phyloP scores from a whole-genome alignment of 306 rosid species.

The Quercus aquifolioides region DNA sequence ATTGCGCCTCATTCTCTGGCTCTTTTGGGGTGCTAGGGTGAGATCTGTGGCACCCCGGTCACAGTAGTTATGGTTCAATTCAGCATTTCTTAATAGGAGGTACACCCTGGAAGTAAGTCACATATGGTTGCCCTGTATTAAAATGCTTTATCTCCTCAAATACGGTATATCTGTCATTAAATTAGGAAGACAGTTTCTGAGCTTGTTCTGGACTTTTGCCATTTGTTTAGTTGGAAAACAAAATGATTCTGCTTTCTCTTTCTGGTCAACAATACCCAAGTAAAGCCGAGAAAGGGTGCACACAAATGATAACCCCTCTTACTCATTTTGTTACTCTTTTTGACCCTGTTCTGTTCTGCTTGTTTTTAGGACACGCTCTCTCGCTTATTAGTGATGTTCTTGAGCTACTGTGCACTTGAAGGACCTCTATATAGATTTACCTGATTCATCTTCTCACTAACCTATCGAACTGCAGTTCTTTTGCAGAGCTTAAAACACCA shows the following conservation, averaged over 20 bases:
- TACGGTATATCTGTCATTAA: neutral
- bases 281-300: conserved; percentile 22
- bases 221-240: conserved; percentile 14
- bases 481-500: conserved; percentile 2
- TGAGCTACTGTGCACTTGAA: neutral
- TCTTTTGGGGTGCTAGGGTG: too few species aligned
- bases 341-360: conserved; percentile 9
- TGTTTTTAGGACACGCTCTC: neutral
- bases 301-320: conserved; percentile 35
- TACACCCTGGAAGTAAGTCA: too few species aligned
- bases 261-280: conserved; percentile 43
- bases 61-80: too few species aligned
- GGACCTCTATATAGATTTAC: conserved; percentile 2
- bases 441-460: conserved; percentile 12
- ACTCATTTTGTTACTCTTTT: conserved; percentile 16
- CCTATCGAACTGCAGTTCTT: conserved; percentile 6
- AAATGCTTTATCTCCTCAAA: too few species aligned
- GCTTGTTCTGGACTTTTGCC: conserved; percentile 5
- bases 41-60: too few species aligned
- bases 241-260: conserved; percentile 40
- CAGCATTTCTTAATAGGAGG: too few species aligned
- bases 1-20: too few species aligned
- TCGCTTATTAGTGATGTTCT: neutral
- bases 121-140: too few species aligned
- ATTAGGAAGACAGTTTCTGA: neutral